phyloP scores from a whole-genome alignment of 1,284 basidiomycete genomes.

The Austroboletus niveus region DNA sequence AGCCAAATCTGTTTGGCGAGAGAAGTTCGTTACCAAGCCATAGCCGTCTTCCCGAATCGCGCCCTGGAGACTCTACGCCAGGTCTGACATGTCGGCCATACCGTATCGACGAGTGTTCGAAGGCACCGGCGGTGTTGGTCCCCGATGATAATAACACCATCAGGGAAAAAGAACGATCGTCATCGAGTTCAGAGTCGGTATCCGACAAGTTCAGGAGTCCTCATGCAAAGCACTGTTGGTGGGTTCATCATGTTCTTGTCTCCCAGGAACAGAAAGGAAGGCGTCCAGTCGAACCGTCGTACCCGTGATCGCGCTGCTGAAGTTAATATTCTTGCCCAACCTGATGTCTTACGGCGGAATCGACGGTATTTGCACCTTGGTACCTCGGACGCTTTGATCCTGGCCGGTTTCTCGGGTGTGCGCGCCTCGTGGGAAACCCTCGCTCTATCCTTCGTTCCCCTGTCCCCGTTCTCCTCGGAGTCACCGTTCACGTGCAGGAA shows the following conservation, averaged over 20 bases:
- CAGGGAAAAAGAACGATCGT: background rate
- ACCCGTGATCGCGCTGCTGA: conserved; percentile 19
- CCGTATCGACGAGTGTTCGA: conserved; percentile 11
- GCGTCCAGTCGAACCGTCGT: conserved; percentile 6
- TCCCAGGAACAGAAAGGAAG: conserved; percentile 13
- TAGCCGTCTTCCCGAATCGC: background rate
- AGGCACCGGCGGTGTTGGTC: no score
- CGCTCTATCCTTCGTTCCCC: background rate
- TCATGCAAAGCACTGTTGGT: background rate
- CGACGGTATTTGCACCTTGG: background rate
- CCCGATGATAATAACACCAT: background rate
- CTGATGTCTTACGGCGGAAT: conserved; percentile 24
- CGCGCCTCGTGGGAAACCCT: background rate
- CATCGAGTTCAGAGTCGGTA: background rate
- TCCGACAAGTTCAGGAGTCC: background rate
- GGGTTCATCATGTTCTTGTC: background rate
- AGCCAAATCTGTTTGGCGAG: background rate
- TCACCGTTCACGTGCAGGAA: conserved; percentile 16
- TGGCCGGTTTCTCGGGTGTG: background rate
- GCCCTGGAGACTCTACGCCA: conserved; percentile 3
- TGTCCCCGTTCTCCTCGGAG: background rate
- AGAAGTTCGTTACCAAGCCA: background rate
- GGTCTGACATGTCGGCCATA: conserved; percentile 8
- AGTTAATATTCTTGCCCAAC: conserved; percentile 8
- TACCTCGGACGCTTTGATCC: background rate